phyloP scores from a whole-genome alignment of 768 basidiomycete genomes.

The Cubamyces lactineus region DNA sequence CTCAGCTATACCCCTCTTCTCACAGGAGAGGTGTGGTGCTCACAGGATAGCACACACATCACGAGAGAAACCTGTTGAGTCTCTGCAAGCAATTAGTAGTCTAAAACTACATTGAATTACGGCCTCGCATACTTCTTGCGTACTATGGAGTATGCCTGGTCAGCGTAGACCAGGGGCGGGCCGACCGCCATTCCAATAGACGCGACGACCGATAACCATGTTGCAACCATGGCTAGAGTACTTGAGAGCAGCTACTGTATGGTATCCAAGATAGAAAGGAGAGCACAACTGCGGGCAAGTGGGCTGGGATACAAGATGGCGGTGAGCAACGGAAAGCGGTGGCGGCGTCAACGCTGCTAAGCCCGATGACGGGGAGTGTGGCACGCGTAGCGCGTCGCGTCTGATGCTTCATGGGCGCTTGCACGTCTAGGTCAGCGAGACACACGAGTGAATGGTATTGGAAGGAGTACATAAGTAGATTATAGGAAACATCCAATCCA shows the following conservation, averaged over 20 bases:
- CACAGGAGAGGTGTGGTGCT: slow-evolving; percentile 22
- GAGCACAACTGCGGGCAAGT: too few relatives aligned
- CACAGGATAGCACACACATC: slow-evolving; percentile 87
- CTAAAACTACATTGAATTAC: not conserved
- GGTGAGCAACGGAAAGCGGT: not conserved
- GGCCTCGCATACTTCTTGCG: slow-evolving; percentile 60
- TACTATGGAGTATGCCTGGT: slow-evolving; percentile 82
- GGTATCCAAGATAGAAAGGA: not conserved
- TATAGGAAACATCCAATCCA: not conserved
- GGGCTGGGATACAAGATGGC: not conserved
- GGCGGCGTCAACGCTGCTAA: not conserved
- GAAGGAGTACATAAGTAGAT: too few relatives aligned
- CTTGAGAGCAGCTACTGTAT: too few relatives aligned
- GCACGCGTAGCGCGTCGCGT: not conserved
- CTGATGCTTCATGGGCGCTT: not conserved
- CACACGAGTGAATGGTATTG: too few relatives aligned
- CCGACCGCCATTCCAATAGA: slow-evolving; percentile 85
- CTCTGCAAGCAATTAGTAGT: slow-evolving; percentile 47
- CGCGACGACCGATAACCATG: slow-evolving; percentile 71
- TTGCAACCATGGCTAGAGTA: slow-evolving; percentile 40
- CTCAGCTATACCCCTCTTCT: not conserved
- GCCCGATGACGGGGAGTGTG: too few relatives aligned
- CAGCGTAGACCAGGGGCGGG: slow-evolving; percentile 83
- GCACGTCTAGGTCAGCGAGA: not conserved
- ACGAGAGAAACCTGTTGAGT: slow-evolving; percentile 83